Percentiles rank a stretch among this genome's conserved stretches.
Evolutionary conservation across 192 early-diverging fungal species (phyloP).

Genomic region (Oehlia diaphana): DNA sequence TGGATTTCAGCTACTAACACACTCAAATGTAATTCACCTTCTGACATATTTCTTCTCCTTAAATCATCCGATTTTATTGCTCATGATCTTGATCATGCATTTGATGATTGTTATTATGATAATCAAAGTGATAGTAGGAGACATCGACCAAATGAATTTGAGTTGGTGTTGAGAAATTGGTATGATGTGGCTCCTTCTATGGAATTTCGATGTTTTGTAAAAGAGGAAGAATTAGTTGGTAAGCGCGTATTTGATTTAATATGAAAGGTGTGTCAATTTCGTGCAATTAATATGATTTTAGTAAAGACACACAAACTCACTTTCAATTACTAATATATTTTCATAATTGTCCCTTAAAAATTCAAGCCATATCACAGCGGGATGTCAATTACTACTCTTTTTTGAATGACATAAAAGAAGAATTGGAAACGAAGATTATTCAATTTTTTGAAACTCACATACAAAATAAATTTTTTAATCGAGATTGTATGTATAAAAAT

Average conservation of each 20-base stretch:
- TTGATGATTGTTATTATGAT: slow-evolving; percentile 63
- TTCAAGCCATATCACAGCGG: slow-evolving; percentile 73
- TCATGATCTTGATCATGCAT: slow-evolving; percentile 79
- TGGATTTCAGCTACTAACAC: slow-evolving; percentile 87
- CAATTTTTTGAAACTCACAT: slow-evolving; percentile 71
- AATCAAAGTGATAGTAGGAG: slow-evolving; percentile 22
- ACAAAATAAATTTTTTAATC: slow-evolving; percentile 60
- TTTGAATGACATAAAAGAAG: slow-evolving; percentile 58
- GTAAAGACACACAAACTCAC: neutral
- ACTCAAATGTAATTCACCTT: slow-evolving; percentile 70
- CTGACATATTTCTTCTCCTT: slow-evolving; percentile 85
- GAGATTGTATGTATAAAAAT: slow-evolving; percentile 57
- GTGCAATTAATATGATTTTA: neutral
- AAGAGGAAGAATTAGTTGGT: slow-evolving; percentile 67
- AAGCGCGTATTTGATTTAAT: slow-evolving; percentile 27
- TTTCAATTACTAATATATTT: neutral
- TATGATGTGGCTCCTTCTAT: slow-evolving; percentile 84
- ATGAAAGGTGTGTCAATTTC: neutral
- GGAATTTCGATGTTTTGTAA: slow-evolving; percentile 97
- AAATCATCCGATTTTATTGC: slow-evolving; percentile 91
- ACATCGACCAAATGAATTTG: slow-evolving; percentile 46
- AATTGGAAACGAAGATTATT: slow-evolving; percentile 57
- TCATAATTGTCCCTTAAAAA: neutral
- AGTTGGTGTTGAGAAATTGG: slow-evolving; percentile 90
- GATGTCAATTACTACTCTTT: slow-evolving; percentile 87